Conservation (phyloP, 2,329 filamentous ascomycete species). For the Aspergillus sp. region DNA sequence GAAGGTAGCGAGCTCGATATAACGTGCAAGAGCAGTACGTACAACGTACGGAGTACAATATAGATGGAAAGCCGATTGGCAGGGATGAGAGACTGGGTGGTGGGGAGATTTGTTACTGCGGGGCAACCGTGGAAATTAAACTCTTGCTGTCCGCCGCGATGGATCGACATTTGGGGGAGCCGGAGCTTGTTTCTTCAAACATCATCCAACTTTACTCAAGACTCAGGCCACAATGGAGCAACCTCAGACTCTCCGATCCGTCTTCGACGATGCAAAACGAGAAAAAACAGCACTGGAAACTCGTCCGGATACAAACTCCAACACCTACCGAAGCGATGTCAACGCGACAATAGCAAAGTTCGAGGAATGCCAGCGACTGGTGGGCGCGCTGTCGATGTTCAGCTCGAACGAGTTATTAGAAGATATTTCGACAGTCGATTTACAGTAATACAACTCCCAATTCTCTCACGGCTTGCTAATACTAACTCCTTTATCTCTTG, state of each 20-base stretch:
- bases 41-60: too few species aligned
- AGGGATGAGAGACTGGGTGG: background rate
- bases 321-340: slow-evolving; percentile 67
- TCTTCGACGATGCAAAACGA: slow-evolving; percentile 57
- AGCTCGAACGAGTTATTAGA: slow-evolving; percentile 87
- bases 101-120: slow-evolving; percentile 8
- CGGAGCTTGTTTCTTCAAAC: slow-evolving; percentile 20
- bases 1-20: too few species aligned
- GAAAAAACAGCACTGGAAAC: slow-evolving; percentile 60
- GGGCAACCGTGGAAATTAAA: slow-evolving; percentile 16
- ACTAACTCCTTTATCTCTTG: slow-evolving; percentile 20
- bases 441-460: slow-evolving; percentile 58
- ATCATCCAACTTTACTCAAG: background rate
- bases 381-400: slow-evolving; percentile 75
- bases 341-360: slow-evolving; percentile 68
- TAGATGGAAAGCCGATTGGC: too few species aligned
- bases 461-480: background rate
- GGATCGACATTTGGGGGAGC: slow-evolving; percentile 15
- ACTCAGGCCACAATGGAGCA: slow-evolving; percentile 42
- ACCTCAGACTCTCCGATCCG: slow-evolving; percentile 54
- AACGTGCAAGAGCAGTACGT: too few species aligned
- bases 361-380: slow-evolving; percentile 68
- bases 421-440: slow-evolving; percentile 78
- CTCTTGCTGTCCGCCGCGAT: slow-evolving; percentile 12
- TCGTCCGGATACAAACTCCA: slow-evolving; percentile 63